phyloP scores from a whole-genome alignment of 805 yeast species.

The Jamesozyma gamospora region DNA sequence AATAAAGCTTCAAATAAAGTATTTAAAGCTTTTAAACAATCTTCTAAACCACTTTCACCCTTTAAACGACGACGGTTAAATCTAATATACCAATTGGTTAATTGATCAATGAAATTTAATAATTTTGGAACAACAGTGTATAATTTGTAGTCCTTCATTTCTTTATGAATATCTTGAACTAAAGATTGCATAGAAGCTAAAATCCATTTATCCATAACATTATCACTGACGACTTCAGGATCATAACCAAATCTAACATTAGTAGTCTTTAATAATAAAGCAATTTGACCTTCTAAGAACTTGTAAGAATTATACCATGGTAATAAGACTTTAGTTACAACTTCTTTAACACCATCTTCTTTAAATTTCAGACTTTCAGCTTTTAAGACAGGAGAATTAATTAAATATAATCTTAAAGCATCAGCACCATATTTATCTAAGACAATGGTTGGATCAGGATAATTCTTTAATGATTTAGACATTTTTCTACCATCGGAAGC shows the following conservation, averaged over 20 bases:
- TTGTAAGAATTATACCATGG: conserved; percentile 99
- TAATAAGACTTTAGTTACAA: conserved; percentile 84
- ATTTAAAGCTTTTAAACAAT: conserved; percentile 79
- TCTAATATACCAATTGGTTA: conserved; percentile 98
- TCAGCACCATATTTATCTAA: conserved; percentile 93
- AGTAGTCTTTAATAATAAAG: conserved; percentile 67
- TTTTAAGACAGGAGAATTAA: conserved; percentile 93
- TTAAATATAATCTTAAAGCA: conserved; percentile 88
- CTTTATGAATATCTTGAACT: conserved; percentile 73
- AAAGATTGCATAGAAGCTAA: conserved; percentile 92
- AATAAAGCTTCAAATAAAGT: conserved; percentile 84
- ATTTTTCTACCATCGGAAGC: conserved; percentile 98
- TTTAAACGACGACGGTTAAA: conserved; percentile 96
- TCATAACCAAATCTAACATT: conserved; percentile 65
- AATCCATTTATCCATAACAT: conserved; percentile 97
- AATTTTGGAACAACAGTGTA: conserved; percentile 94
- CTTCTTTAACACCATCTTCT: conserved; percentile 98
- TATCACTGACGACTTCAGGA: conserved; percentile 51
- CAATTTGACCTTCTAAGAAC: conserved; percentile 91
- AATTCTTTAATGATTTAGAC: conserved; percentile 96
- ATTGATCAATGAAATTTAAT: conserved; percentile 78
- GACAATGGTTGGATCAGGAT: conserved; percentile 86
- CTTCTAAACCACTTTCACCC: conserved; percentile 83
- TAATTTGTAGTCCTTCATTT: conserved; percentile 82
- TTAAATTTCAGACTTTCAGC: conserved; percentile 95